Percentiles rank a stretch among this genome's conserved stretches.
phyloP scores from a whole-genome alignment of 1,139 yeast species.

The Yamadazyma atlantica region DNA sequence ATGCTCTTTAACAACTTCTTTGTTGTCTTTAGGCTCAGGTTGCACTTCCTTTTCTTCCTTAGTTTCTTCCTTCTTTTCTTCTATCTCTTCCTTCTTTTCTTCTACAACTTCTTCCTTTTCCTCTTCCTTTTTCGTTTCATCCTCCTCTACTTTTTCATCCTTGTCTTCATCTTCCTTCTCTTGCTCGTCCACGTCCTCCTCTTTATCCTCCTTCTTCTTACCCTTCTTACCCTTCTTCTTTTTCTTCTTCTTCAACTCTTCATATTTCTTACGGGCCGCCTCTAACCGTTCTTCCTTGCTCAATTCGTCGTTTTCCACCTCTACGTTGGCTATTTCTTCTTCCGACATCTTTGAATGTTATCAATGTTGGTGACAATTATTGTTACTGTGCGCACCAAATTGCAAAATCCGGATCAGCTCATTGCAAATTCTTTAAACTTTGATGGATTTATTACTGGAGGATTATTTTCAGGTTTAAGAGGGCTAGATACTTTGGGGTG shows the following conservation, averaged over 20 bases:
- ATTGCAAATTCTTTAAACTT: too few species aligned
- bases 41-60: conserved; percentile 2
- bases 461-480: too few species aligned
- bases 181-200: conserved; percentile 7
- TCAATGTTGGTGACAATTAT: too few species aligned
- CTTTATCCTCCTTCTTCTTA: conserved; percentile 12
- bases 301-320: conserved; percentile 22
- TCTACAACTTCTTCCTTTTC: background rate
- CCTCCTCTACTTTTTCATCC: background rate
- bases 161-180: conserved; percentile 13
- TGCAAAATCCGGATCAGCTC: too few species aligned
- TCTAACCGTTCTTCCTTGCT: conserved; percentile 58
- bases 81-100: conserved; percentile 1
- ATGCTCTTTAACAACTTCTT: conserved; percentile 5
- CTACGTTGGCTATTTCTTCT: conserved; percentile 5
- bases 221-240: conserved; percentile 28
- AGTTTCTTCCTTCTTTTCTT: conserved; percentile 3
- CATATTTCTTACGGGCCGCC: conserved; percentile 63
- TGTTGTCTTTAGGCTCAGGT: background rate
- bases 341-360: conserved; percentile 14
- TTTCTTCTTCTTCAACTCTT: conserved; percentile 62
- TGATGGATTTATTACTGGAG: too few species aligned
- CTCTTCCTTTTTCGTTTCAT: too few species aligned
- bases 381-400: too few species aligned
- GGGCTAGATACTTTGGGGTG: too few species aligned